These are phyloP conservation scores for Mollisiaceae sp. DNA, from an alignment of 2,329 filamentous ascomycete genomes.

Conservation along the genomic window DNA sequence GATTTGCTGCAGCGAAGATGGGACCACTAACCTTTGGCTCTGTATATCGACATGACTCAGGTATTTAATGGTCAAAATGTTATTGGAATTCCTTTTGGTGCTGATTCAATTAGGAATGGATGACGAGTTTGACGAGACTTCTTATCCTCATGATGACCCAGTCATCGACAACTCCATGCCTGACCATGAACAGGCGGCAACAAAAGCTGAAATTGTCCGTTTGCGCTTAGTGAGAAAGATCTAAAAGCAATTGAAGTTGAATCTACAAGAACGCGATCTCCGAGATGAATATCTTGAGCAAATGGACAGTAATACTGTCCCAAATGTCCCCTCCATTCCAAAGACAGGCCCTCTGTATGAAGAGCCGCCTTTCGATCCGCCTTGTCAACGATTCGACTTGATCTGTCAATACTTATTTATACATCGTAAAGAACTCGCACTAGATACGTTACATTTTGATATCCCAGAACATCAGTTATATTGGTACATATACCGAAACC, in stretches of 20 bases:
- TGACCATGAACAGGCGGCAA: neutral
- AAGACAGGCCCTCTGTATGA: neutral
- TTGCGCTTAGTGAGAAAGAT: neutral
- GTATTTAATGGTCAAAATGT: neutral
- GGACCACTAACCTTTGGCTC: neutral
- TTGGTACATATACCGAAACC: neutral
- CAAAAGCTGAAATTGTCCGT: neutral
- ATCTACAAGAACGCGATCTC: neutral
- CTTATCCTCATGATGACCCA: too few species aligned
- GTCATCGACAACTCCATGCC: neutral
- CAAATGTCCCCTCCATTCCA: neutral
- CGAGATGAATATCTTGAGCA: neutral
- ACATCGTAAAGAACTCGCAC: neutral
- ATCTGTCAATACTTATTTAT: neutral
- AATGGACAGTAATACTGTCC: neutral
- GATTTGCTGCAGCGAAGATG: neutral
- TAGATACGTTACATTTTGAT: neutral
- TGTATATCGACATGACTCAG: neutral
- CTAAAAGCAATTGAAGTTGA: neutral
- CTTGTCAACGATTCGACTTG: neutral
- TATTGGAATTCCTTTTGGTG: neutral
- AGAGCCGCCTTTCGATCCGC: neutral
- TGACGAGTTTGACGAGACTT: too few species aligned
- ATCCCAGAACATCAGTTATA: slow-evolving; percentile 1
- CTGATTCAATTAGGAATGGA: neutral